Evolutionary conservation across 768 basidiomycete genomes (phyloP).

Genomic region (Boletus sp.): DNA sequence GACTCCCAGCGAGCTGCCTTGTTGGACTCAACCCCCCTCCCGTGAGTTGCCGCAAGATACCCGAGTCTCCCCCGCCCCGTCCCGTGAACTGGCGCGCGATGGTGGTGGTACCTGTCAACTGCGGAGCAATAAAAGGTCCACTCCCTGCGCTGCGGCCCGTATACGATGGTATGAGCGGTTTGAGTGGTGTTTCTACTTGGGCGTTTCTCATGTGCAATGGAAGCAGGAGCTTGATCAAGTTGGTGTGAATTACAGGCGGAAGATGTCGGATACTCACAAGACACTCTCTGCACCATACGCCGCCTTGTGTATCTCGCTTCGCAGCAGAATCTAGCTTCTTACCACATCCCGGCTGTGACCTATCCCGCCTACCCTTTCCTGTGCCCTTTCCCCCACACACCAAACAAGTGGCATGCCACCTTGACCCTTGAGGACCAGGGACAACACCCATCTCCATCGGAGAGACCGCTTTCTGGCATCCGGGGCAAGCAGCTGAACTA

Average conservation of each 20-base stretch:
- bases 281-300: conserved; percentile 84
- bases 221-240: conserved; percentile 49
- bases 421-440: conserved; percentile 76
- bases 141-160: conserved; percentile 36
- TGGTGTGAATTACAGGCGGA: conserved; percentile 4
- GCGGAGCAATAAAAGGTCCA: conserved; percentile 41
- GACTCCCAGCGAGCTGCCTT: conserved; percentile 60
- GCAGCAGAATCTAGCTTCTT: conserved; percentile 83
- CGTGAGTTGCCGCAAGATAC: conserved; percentile 53
- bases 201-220: conserved; percentile 45
- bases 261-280: conserved; percentile 45
- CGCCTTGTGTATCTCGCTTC: conserved; percentile 63
- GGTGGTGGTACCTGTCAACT: conserved; percentile 68
- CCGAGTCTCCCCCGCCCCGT: conserved; percentile 38
- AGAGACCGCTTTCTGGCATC: conserved; percentile 69
- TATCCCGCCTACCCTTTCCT: conserved; percentile 44
- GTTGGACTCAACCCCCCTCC: conserved; percentile 67
- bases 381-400: conserved; percentile 71
- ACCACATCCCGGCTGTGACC: conserved; percentile 70
- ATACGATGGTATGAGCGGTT: conserved; percentile 44
- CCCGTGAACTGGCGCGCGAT: conserved; percentile 76
- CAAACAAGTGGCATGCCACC: conserved; percentile 77
- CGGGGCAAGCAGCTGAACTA: conserved; percentile 58
- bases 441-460: conserved; percentile 85
- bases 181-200: conserved; percentile 51